Evolutionary conservation across 2,329 filamentous ascomycete genomes (phyloP), one percentile per base, ranked within the genome.

Genomic region (Ceratocystiopsis minuta): DNA sequence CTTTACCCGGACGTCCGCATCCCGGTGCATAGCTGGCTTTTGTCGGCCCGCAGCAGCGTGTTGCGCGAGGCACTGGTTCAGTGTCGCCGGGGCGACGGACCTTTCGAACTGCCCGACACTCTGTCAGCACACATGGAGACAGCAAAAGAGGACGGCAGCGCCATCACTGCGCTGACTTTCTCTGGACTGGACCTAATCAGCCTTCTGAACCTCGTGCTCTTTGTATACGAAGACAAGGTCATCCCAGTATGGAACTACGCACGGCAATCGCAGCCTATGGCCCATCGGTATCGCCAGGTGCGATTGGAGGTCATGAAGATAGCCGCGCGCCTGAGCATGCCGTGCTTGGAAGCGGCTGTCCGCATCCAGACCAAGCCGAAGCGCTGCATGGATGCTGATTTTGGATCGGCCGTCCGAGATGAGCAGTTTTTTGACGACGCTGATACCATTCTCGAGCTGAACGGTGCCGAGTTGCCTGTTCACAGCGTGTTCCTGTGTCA

Each of bases 171-270:
- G 11, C 53, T 95, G 16, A 69, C 72, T 0, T 78, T 96, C 41
- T 62, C 73, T 16, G 60, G 73, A 2, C 53, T 88, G 13, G 86
- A 95, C 54, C 67, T 90, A 34, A 65, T 92, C 32, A 80, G 84
- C 1, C 54, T 95, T 7, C 62, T 94, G 43, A 88, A 94, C 50
- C 51, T 96, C 11, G 72, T 80, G 1, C 64, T 88, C 11, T 95
- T 84, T 52, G 55, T 80, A 9, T 96, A 96, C 55, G 78, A 77
- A 6, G 90, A 96, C 54, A 67, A 65, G 4, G 62, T 87, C 15
- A 67, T 94, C 31, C 84, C 90, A 45, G 80, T 87, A 16, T 96
- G 90, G 90, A 82, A 87, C 49, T 78, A 80, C 47, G 78, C 78
- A 5, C 73, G 70, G 7, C 71, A 77, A 47, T 70, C 74, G 16